These are phyloP conservation scores for Colletotrichum tabaci DNA, from an alignment of 2,329 filamentous ascomycete genomes.

Conservation along the genomic window DNA sequence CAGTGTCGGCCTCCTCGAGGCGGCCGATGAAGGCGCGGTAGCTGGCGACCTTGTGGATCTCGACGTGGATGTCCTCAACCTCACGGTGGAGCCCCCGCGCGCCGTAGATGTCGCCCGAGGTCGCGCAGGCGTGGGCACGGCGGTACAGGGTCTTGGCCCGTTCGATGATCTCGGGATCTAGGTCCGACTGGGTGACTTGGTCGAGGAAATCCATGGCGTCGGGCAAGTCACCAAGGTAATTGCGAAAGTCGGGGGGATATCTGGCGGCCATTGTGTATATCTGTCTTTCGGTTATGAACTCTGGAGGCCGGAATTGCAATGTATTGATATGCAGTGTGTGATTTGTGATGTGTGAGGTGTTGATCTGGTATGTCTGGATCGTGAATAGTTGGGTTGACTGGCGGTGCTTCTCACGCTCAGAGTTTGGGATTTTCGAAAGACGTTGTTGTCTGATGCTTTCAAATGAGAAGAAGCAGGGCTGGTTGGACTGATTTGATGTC, in stretches of 20 bases:
- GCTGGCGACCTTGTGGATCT: not conserved
- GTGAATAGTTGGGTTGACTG: too few species aligned
- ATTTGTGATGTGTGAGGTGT: not conserved
- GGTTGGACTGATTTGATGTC: not conserved
- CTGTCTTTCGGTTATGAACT: too few species aligned
- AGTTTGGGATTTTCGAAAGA: not conserved
- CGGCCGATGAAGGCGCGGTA: constrained; percentile 5
- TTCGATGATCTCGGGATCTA: not conserved
- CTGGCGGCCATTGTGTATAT: not conserved
- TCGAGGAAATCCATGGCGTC: not conserved
- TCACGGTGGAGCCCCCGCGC: not conserved
- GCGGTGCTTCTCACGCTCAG: too few species aligned
- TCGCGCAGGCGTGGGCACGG: not conserved
- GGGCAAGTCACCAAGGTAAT: not conserved
- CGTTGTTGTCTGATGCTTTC: not conserved
- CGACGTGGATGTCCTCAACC: not conserved
- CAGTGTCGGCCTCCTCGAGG: not conserved
- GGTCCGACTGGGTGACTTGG: not conserved
- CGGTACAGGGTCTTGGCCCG: not conserved
- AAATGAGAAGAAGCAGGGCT: not conserved
- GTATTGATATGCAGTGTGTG: not conserved
- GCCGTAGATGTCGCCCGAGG: not conserved
- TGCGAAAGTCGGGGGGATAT: not conserved
- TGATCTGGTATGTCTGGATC: too few species aligned
- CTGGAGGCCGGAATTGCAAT: not conserved